phyloP scores from a whole-genome alignment of 106 monocot genomes.

The Iris macrosiphon region DNA sequence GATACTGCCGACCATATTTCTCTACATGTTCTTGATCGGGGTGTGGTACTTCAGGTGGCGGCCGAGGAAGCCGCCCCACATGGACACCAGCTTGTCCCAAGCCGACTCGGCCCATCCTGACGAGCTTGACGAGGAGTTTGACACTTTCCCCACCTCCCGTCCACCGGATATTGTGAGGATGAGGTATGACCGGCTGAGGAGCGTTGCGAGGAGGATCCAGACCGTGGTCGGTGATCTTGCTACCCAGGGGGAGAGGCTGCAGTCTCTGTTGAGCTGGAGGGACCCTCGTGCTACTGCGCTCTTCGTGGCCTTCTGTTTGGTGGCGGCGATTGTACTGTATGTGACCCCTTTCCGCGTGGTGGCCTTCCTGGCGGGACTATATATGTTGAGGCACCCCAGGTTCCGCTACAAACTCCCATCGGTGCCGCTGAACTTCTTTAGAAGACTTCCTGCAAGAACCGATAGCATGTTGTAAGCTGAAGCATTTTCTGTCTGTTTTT shows the following conservation, averaged over 20 bases:
- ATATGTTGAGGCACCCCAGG: conserved; percentile 38
- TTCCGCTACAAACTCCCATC: conserved; percentile 34
- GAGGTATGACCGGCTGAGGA: conserved; percentile 74
- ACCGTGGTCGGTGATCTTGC: conserved; percentile 71
- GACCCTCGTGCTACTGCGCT: conserved; percentile 63
- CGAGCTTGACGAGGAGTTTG: conserved; percentile 78
- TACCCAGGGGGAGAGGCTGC: conserved; percentile 64
- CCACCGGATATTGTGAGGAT: conserved; percentile 46
- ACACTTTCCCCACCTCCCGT: conserved; percentile 54
- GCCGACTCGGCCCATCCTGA: conserved; percentile 51
- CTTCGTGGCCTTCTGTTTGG: conserved; percentile 45
- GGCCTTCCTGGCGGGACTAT: conserved; percentile 43
- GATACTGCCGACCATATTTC: conserved; percentile 58
- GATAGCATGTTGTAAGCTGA: conserved; percentile 40
- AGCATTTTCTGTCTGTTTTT: no score
- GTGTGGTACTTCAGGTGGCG: conserved; percentile 59
- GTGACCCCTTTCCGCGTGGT: conserved; percentile 46
- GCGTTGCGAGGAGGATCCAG: conserved; percentile 66
- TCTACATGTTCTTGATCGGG: conserved; percentile 68
- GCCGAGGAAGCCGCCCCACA: conserved; percentile 54
- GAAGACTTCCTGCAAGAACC: conserved; percentile 33
- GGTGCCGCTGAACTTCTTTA: conserved; percentile 33
- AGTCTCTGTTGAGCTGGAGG: conserved; percentile 55
- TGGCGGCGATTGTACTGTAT: conserved; percentile 41
- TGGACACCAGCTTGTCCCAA: conserved; percentile 60